Base-by-base conservation (phyloP, 2,329 filamentous ascomycete species). In the Pestalotiopsis sp. region DNA sequence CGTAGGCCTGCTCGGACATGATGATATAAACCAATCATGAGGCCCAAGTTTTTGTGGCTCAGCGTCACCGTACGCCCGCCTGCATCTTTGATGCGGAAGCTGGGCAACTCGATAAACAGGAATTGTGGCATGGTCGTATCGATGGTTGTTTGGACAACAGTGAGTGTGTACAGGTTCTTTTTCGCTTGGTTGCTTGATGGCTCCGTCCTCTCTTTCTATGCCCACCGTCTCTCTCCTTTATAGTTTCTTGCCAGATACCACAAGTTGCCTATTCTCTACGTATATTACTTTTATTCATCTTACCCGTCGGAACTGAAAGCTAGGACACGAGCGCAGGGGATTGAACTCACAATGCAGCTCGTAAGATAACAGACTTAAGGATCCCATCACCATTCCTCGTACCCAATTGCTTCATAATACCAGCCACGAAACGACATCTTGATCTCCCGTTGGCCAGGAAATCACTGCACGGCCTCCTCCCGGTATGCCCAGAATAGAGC, bases 71-170 rank as follows among this genome's bases (percentile, higher is more conserved):
- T 52, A 9, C 74, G 72, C 14, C 74, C 74, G 58, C 48, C 70
- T 57, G 69, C 68, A 69, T 75, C 72, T 66, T 72, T 76, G 66
- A 75, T 67, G 66, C 73, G 73, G 69, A 77, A 77, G 66, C 68
- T 74, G 13, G 75, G 75, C 2, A 77, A 73, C 67, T 77, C 75
- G 68, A 77, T 68, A 67, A 73, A 76, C 64, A 77, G 69, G 69
- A 77, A 77, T 58, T 77, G 75, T 40, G 75, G 75, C 72, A 73
- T 73, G 61, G 22, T 35, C 14, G 56, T 17, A 7, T 58, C 56
- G 11, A 11, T 24, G 20, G 22, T 24, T 35, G 6, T 13, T 6
- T n/a, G 17, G 24, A 30, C 30, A 30, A 30, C 6, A 52, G 10
- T 1, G 17, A 17, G 14, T 52, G 20, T 10, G 2, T n/a, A 7